Evolutionary conservation across 345 rosid genomes (phyloP).

Genomic region (Durio zibethinus): DNA sequence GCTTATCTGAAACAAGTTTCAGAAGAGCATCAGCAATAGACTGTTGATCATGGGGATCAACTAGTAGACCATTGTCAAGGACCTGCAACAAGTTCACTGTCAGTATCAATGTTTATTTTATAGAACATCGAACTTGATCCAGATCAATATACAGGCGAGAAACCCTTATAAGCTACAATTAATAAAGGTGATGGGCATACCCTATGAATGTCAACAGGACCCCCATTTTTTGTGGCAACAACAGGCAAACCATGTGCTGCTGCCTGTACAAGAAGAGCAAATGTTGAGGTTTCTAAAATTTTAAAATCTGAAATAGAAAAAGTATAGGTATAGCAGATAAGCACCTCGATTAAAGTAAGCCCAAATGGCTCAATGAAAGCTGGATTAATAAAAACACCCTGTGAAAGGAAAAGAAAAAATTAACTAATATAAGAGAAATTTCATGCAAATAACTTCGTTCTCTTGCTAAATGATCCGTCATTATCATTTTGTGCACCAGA

Average conservation of each 20-base stretch:
- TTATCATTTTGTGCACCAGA: not conserved
- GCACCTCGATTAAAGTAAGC: slow-evolving; percentile 82
- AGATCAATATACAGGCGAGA: not conserved
- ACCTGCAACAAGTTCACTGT: slow-evolving; percentile 33
- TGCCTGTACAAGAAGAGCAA: slow-evolving; percentile 46
- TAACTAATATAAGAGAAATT: not conserved
- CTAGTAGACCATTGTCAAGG: slow-evolving; percentile 75
- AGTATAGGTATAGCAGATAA: not conserved
- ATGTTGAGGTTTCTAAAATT: slow-evolving; percentile 5
- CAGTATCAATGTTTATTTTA: slow-evolving; percentile 1
- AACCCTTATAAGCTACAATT: not conserved
- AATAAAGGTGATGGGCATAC: slow-evolving; percentile 29
- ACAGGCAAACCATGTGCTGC: slow-evolving; percentile 88
- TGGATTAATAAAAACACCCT: slow-evolving; percentile 94
- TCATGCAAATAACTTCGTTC: not conserved
- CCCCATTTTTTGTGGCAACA: slow-evolving; percentile 88
- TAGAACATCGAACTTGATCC: slow-evolving; percentile 1
- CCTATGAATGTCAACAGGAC: slow-evolving; percentile 82
- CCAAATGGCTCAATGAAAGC: slow-evolving; percentile 94
- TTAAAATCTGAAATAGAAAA: not conserved
- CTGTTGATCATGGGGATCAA: slow-evolving; percentile 73
- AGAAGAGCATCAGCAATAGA: slow-evolving; percentile 69
- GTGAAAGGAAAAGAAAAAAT: slow-evolving; percentile 2
- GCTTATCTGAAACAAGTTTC: slow-evolving; percentile 65
- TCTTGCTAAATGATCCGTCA: not conserved